Base-by-base conservation (phyloP, 345 rosid genomes). In the Corymbia maculata region DNA sequence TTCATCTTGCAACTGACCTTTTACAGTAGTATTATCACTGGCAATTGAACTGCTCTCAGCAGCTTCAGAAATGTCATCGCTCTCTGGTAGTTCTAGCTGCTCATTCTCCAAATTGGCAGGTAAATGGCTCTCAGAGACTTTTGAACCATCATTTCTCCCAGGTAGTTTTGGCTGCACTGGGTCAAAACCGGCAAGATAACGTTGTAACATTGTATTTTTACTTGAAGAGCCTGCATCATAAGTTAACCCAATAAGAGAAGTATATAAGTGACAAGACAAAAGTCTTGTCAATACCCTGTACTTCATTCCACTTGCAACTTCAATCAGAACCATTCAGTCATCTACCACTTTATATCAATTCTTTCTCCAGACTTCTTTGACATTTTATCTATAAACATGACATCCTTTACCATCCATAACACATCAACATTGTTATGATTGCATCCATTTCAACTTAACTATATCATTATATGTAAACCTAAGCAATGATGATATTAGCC, bases 131-230 rank as follows among this genome's bases (percentile, higher is more conserved):
- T 42, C 85, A 32, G 42, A 10, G 30, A 32, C 28, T 52, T n/a
- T 59, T 6, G 86, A 10, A 32, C 12, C 55, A 52, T 49, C 86
- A 52, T 57, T 85, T 59, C 36, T 55, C 10, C 85, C 90, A 26
- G 32, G 85, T 9, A 1, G 12, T 15, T 28, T 68, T 26, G 68
- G 32, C 87, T 88, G 90, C 85, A 70, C 7, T 10, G 47, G 9
- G 50, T 44, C 7, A 10, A 88, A 44, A 70, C 0, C 30, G 13
- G 88, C 66, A 12, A 52, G 2, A 17, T 52, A 0, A 24, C n/a
- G 12, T 2, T 10, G 0, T 16, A 70, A 0, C 14, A 0, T 19
- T 3, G 1, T 42, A 36, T 42, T 75, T 0, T 19, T 14, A 85
- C 47, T 85, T 52, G 64, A 32, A 85, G 17, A 9, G 17, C 66